Percentiles rank a stretch among this genome's conserved stretches.
phyloP scores from a whole-genome alignment of 192 early-diverging fungal genomes.

The Phycomyces blakesleeanus region DNA sequence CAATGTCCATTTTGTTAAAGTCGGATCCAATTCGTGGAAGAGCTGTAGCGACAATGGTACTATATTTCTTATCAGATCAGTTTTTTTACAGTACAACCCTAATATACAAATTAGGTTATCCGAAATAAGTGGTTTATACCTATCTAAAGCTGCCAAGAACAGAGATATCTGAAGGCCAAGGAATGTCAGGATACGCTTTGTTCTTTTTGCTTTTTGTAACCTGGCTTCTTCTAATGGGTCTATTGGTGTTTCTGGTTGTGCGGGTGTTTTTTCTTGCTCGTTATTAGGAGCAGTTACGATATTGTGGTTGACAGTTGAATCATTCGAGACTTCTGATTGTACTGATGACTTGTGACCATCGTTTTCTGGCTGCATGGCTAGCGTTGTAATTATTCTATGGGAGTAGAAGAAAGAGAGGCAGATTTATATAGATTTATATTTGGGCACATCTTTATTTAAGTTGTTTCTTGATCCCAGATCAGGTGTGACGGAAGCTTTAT shows the following conservation, averaged over 20 bases:
- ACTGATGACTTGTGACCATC: too few species aligned
- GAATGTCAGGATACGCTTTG: conserved; percentile 5
- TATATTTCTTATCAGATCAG: conserved; percentile 26
- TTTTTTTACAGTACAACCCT: too few species aligned
- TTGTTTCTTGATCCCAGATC: too few species aligned
- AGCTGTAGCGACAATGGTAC: conserved; percentile 77
- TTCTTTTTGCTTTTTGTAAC: not conserved
- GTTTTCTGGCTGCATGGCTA: too few species aligned
- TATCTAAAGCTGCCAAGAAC: conserved; percentile 20
- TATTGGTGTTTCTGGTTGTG: not conserved
- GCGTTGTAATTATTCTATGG: too few species aligned
- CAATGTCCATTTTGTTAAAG: conserved; percentile 54
- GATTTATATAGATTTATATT: too few species aligned
- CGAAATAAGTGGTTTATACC: not conserved
- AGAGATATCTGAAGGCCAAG: conserved; percentile 10
- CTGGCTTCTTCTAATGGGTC: not conserved
- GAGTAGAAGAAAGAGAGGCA: too few species aligned
- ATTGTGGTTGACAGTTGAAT: not conserved
- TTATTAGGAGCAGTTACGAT: too few species aligned
- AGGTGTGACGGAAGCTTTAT: too few species aligned
- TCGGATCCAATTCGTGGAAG: conserved; percentile 67
- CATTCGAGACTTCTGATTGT: not conserved
- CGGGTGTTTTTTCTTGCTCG: not conserved
- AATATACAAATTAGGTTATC: not conserved
- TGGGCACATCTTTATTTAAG: too few species aligned